phyloP scores from a whole-genome alignment of 1,284 basidiomycete species.

The Tremellales sp. region DNA sequence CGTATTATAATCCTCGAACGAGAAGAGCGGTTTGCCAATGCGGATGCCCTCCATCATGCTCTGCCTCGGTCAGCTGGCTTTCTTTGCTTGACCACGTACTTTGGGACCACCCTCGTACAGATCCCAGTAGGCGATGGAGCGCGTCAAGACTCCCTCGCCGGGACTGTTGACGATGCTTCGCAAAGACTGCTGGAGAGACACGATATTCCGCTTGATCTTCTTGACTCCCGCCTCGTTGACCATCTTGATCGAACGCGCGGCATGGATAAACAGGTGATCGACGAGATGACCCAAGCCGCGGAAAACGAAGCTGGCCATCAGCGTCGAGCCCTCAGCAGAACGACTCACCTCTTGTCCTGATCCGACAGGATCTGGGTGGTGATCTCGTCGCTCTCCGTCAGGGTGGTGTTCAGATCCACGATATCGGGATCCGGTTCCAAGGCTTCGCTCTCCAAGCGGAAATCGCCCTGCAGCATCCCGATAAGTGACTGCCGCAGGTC shows the following conservation, averaged over 20 bases:
- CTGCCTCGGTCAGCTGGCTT: conserved; percentile 47
- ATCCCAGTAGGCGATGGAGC: conserved; percentile 74
- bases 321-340: background rate
- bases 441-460: conserved; percentile 72
- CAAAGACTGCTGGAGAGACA: conserved; percentile 88
- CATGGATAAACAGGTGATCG: conserved; percentile 74
- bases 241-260: conserved; percentile 66
- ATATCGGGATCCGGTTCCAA: conserved; percentile 87
- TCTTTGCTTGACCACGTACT: conserved; percentile 52
- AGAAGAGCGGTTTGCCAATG: conserved; percentile 58
- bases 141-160: conserved; percentile 66
- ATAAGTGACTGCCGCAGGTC: background rate
- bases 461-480: conserved; percentile 66
- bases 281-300: conserved; percentile 80
- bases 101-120: conserved; percentile 70
- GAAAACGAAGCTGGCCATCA: conserved; percentile 62
- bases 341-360: conserved; percentile 62
- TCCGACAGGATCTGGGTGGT: conserved; percentile 60
- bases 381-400: conserved; percentile 73
- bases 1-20: conserved; percentile 84
- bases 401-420: conserved; percentile 77
- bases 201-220: conserved; percentile 85
- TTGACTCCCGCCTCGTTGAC: conserved; percentile 76
- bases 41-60: conserved; percentile 69
- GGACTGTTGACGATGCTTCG: conserved; percentile 63